Evolutionary conservation across 371 early-diverging fungal genomes (phyloP), one percentile per base, ranked within the genome.

Genomic region (Mortierella sp.): DNA sequence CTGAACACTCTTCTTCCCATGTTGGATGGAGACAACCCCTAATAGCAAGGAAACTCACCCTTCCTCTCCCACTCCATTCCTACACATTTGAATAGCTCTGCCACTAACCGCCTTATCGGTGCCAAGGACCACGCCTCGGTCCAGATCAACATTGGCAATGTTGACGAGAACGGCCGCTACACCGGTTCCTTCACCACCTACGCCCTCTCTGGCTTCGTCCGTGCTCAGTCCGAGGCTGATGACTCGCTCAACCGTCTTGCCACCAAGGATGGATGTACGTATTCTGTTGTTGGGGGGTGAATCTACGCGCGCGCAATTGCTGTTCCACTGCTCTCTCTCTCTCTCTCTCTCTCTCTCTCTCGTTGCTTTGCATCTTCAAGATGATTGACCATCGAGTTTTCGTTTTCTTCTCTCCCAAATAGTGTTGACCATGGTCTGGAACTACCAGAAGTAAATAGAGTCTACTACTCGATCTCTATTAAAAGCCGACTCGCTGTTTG

Each of bases 51-150:
- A 22, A 47, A 50, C 29, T 29, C 21, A 22, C 21, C 50, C 19
- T 19, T 22, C 40, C 25, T 29, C 45, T 39, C 47, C 46, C 8
- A 24, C 39, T 28, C 22, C 7, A n/a, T 27, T 41, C 37, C 28
- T 24, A 22, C 19, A 2, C 21, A 2, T 34, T 16, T 21, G 3
- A 41, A 47, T 64, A 64, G 93, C 92, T 92, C 94, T 54, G 95
- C 94, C 81, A 95, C 95, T 72, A 90, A 90, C 85, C 91, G 95
- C 60, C 86, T 95, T 47, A 94, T 95, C 76, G 83, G 84, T 63
- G 88, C 96, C 84, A 95, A 98, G 91, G 99, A 98, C 89, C 99
- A 98, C 90, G 94, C 98, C 58, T 91, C 97, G 48, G 94, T 98
- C 83, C 99, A 98, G 88, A 90, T 98, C 90, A 97, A 95, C 94